A percentile compares a stretch with the other conserved stretches of the same genome.
These are phyloP conservation scores for Penicillium cosmopolitanum DNA, from an alignment of 495 filamentous ascomycete genomes.

Conservation along the genomic window DNA sequence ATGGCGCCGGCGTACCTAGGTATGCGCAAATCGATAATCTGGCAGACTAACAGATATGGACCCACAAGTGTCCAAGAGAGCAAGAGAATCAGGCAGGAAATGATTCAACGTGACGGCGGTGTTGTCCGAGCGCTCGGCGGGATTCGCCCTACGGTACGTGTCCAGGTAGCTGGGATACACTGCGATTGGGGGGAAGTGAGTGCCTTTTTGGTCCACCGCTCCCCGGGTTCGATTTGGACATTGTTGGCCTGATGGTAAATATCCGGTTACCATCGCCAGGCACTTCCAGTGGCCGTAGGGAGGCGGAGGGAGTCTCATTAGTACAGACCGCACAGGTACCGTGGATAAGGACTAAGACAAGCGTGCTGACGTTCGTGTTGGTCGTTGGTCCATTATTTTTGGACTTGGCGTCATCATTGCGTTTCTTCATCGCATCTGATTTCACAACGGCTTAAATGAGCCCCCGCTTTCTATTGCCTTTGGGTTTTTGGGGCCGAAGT, in stretches of 20 bases:
- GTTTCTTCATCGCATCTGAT: conserved; percentile 4
- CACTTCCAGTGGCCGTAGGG: neutral
- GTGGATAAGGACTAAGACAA: neutral
- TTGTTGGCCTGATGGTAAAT: neutral
- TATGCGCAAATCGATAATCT: conserved; percentile 10
- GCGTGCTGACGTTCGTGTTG: conserved; percentile 16
- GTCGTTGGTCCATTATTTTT: conserved; percentile 20
- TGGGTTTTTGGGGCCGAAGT: conserved; percentile 5
- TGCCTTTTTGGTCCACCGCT: neutral
- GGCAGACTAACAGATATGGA: conserved; percentile 2
- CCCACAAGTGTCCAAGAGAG: conserved; percentile 1
- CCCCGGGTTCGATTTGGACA: neutral
- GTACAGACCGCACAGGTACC: neutral
- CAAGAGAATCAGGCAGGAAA: conserved; percentile 1
- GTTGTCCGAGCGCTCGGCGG: conserved; percentile 14
- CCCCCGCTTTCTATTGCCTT: conserved; percentile 10
- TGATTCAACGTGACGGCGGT: neutral
- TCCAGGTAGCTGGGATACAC: conserved; percentile 13
- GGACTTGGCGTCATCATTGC: conserved; percentile 18
- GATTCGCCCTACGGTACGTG: conserved; percentile 6
- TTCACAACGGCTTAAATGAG: neutral
- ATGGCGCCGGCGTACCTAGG: neutral
- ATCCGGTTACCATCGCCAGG: neutral
- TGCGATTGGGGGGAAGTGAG: conserved; percentile 10
- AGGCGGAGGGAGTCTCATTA: too few relatives aligned